phyloP scores from a whole-genome alignment of 768 basidiomycete species.

The Xerocomellus amylosporus region DNA sequence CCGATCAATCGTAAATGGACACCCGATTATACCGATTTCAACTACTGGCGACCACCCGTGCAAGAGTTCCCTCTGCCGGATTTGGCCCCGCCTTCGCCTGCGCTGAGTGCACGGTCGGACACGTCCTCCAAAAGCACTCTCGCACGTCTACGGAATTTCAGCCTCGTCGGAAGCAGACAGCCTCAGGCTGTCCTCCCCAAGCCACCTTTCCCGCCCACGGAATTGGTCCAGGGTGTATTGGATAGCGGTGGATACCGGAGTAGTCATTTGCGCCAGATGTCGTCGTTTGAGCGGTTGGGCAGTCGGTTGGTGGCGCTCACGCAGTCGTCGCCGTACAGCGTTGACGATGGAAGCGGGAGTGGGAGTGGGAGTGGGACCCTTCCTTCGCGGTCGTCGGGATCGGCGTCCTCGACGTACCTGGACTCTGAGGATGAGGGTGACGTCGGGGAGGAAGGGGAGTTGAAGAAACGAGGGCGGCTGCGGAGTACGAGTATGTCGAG shows the following conservation, averaged over 20 bases:
- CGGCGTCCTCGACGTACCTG: slow-evolving; percentile 46
- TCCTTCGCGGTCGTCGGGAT: slow-evolving; percentile 52
- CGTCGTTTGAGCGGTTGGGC: slow-evolving; percentile 71
- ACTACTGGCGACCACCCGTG: slow-evolving; percentile 87
- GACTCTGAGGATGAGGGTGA: slow-evolving; percentile 50
- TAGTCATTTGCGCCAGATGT: slow-evolving; percentile 62
- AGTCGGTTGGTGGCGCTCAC: slow-evolving; percentile 53
- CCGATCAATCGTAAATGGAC: slow-evolving; percentile 88
- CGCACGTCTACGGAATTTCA: slow-evolving; percentile 73
- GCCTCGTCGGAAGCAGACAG: slow-evolving; percentile 57
- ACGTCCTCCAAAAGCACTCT: slow-evolving; percentile 70
- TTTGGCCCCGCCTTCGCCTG: slow-evolving; percentile 83
- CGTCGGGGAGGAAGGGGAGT: slow-evolving; percentile 36
- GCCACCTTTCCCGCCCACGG: slow-evolving; percentile 29
- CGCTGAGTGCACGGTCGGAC: slow-evolving; percentile 92
- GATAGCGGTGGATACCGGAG: slow-evolving; percentile 32
- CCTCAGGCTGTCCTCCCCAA: slow-evolving; percentile 27
- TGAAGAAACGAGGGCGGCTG: slow-evolving; percentile 38
- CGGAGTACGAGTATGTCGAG: slow-evolving; percentile 70
- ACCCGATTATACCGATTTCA: slow-evolving; percentile 94
- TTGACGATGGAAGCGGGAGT: slow-evolving; percentile 17
- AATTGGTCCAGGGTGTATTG: not conserved
- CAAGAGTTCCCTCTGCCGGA: slow-evolving; percentile 79
- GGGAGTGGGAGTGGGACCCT: slow-evolving; percentile 50
- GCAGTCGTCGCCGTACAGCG: slow-evolving; percentile 34